These are phyloP conservation scores for Annulohypoxylon truncatum DNA, from an alignment of 2,329 filamentous ascomycete genomes.

Conservation along the genomic window DNA sequence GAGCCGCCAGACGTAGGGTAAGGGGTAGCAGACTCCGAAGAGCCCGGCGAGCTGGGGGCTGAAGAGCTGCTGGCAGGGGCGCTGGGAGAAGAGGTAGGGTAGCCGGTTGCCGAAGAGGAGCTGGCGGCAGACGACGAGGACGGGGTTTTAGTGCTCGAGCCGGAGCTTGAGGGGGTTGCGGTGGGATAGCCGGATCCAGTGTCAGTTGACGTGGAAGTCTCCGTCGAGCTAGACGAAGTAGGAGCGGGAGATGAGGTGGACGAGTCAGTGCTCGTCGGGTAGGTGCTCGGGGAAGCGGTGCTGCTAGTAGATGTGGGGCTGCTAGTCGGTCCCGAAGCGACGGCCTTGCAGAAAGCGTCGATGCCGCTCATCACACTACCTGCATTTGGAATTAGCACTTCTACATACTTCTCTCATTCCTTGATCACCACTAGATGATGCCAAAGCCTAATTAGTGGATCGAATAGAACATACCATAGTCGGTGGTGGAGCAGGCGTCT, in stretches of 20 bases:
- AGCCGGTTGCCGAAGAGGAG: constrained; percentile 3
- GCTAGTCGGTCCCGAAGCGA: constrained; percentile 27
- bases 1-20: constrained; percentile 1
- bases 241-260: constrained; percentile 1
- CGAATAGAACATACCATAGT: constrained; percentile 45
- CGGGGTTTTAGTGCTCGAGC: neutral
- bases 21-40: constrained; percentile 8
- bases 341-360: constrained; percentile 46
- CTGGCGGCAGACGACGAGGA: constrained; percentile 17
- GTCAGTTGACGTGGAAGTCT: constrained; percentile 13
- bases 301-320: constrained; percentile 12
- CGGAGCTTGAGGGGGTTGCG: constrained; percentile 12
- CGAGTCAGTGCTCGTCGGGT: constrained; percentile 7
- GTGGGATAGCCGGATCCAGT: constrained; percentile 13
- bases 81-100: neutral
- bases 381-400: constrained; percentile 21
- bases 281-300: constrained; percentile 7
- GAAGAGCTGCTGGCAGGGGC: constrained; percentile 1
- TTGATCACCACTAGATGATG: neutral
- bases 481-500: constrained; percentile 41
- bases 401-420: neutral
- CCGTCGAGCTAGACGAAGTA: constrained; percentile 7
- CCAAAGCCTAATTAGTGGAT: neutral
- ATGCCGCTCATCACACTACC: constrained; percentile 46
- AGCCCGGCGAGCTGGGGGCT: neutral